Evolutionary conservation across 305 asterid species (phyloP).

Genomic region (Fraxinus floribunda): DNA sequence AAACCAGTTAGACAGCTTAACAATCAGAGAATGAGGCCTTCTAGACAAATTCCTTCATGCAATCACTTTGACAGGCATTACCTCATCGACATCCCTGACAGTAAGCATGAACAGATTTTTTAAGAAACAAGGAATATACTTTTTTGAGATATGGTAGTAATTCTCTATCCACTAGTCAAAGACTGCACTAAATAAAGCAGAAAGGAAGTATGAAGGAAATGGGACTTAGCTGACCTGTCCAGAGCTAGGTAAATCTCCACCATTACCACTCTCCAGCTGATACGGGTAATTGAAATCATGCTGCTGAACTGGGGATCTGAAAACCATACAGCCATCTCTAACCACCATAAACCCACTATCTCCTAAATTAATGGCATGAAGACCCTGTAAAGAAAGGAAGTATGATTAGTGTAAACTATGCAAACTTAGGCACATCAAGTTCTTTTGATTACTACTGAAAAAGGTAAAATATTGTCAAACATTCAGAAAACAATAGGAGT

Average conservation of each 20-base stretch:
- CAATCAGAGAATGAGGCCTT: background rate
- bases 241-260: slow-evolving; percentile 86
- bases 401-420: background rate
- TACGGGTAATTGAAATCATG: slow-evolving; percentile 81
- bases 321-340: slow-evolving; percentile 82
- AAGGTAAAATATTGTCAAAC: background rate
- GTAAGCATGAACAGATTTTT: background rate
- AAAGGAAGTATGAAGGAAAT: background rate
- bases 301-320: slow-evolving; percentile 88
- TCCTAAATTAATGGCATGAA: slow-evolving; percentile 85
- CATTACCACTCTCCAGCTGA: slow-evolving; percentile 69
- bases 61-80: slow-evolving; percentile 2
- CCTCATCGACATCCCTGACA: background rate
- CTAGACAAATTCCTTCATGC: background rate
- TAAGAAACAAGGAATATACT: background rate
- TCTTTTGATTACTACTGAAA: background rate
- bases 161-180: background rate
- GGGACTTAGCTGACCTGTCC: slow-evolving; percentile 58
- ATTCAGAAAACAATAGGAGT: background rate
- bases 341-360: slow-evolving; percentile 97
- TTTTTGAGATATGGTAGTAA: background rate
- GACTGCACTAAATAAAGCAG: slow-evolving; percentile 2
- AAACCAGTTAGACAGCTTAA: background rate
- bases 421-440: background rate
- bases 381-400: slow-evolving; percentile 49